Base-by-base conservation (phyloP, 495 filamentous ascomycete genomes). In the Hypoxylon lenormandii region DNA sequence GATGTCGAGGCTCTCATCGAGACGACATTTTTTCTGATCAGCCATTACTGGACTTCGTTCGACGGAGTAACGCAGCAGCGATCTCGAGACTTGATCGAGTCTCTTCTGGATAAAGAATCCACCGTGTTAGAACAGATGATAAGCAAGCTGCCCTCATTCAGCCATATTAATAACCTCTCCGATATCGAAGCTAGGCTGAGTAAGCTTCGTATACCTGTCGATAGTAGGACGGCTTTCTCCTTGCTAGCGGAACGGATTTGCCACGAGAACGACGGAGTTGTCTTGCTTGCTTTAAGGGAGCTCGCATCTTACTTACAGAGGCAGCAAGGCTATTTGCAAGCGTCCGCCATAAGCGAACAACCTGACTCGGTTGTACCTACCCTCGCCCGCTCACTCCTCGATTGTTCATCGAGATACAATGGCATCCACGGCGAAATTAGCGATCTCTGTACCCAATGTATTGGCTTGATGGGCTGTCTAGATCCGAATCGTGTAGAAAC, bases 401-500 rank as follows among this genome's bases (percentile, higher is more conserved):
- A 98, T 74, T 92, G 91, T 45, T 89, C 87, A 54, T 85, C 93
- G 46, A 91, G 90, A 64, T 94, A 92, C 74, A 91, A 88, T 58
- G 87, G 88, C 50, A 86, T 82, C 23, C 85, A 89, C 43, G 72
- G 82, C 11, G 83, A 84, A 19, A 91, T 97, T 40, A 82, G 88
- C 53, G 78, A 85, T n/a, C 81, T 96, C 22, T 91, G 90, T 50
- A 89, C 91, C 16, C 86, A 87, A 70, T 94, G 92, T 62, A 78
- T 98, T 23, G 95, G 95, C 8, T 83, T 95, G 38, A 87, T 98
- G 47, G 95, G 95, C 16, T 97, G 92, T 69, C 79, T 98, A 19
- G 95, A 98, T 79, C 89, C 95, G 11, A 97, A 96, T 72, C 86
- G 91, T 53, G 86, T 97, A 13, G 95, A 99, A 66, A 85, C 88